phyloP scores from a whole-genome alignment of 495 filamentous ascomycete genomes.

The Hypoxylon rickii region DNA sequence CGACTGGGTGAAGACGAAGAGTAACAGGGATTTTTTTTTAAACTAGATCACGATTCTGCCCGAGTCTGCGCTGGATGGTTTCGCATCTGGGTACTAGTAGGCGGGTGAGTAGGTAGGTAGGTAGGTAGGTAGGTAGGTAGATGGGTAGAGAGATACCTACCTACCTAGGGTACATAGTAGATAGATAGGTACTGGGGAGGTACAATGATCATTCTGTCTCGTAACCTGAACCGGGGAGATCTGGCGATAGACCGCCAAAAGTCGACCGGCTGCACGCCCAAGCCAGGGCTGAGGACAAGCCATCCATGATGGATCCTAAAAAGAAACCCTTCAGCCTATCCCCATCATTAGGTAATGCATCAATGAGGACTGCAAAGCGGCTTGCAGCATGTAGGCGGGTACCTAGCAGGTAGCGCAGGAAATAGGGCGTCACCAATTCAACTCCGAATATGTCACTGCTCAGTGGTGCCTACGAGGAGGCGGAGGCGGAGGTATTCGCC shows the following conservation, averaged over 20 bases:
- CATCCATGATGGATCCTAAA: no score
- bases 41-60: no score
- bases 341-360: slow-evolving; percentile 4
- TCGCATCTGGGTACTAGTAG: no score
- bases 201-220: no score
- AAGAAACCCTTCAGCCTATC: neutral
- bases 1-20: neutral
- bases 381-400: no score
- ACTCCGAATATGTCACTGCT: neutral
- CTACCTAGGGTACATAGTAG: neutral
- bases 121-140: no score
- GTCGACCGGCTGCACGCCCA: neutral
- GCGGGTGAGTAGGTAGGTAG: neutral
- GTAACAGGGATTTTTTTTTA: neutral
- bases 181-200: neutral
- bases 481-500: no score
- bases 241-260: no score
- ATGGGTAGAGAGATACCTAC: neutral
- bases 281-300: neutral
- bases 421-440: no score
- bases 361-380: neutral
- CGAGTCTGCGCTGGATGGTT: no score
- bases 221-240: no score
- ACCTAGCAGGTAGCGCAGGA: no score
- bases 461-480: neutral